These are phyloP conservation scores for Xylariomycetidae sp. DNA, from an alignment of 2,329 filamentous ascomycete species.

Conservation along the genomic window DNA sequence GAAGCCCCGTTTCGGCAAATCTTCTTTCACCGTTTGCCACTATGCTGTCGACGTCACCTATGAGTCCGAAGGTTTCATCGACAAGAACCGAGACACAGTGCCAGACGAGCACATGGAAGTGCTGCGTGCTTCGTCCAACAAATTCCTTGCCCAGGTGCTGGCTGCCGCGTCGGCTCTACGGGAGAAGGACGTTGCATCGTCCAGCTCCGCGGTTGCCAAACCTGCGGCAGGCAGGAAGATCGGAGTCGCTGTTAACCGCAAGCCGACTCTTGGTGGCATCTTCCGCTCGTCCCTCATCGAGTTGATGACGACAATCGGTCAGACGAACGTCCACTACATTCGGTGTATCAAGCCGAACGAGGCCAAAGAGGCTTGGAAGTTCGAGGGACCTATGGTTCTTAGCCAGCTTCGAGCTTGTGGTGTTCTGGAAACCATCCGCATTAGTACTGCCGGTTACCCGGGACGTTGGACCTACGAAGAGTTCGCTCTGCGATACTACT, in stretches of 20 bases:
- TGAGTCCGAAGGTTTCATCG: slow-evolving; percentile 97
- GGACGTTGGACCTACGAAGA: slow-evolving; percentile 99
- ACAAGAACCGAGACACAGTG: slow-evolving; percentile 98
- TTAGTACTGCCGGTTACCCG: slow-evolving; percentile 94
- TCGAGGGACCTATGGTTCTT: slow-evolving; percentile 97
- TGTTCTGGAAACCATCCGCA: slow-evolving; percentile 96
- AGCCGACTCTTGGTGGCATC: slow-evolving; percentile 94
- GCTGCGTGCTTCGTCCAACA: slow-evolving; percentile 74
- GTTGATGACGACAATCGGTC: slow-evolving; percentile 96
- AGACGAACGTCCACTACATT: slow-evolving; percentile 97
- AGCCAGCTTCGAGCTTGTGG: slow-evolving; percentile 95
- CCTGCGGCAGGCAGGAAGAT: slow-evolving; percentile 78
- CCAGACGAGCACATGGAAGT: slow-evolving; percentile 98
- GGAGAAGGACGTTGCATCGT: slow-evolving; percentile 73
- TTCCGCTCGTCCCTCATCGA: slow-evolving; percentile 98
- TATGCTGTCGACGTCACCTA: slow-evolving; percentile 98
- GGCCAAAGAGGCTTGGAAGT: slow-evolving; percentile 93
- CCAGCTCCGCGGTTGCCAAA: slow-evolving; percentile 66
- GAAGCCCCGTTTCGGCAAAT: slow-evolving; percentile 96
- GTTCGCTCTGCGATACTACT: slow-evolving; percentile 95
- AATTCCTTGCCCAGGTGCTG: slow-evolving; percentile 77
- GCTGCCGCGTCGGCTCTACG: slow-evolving; percentile 80
- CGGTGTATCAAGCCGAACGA: slow-evolving; percentile 99
- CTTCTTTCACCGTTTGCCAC: slow-evolving; percentile 94
- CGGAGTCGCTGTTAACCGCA: slow-evolving; percentile 87